Evolutionary conservation across 305 asterid genomes (phyloP).

Genomic region (Fraxinus ornus): DNA sequence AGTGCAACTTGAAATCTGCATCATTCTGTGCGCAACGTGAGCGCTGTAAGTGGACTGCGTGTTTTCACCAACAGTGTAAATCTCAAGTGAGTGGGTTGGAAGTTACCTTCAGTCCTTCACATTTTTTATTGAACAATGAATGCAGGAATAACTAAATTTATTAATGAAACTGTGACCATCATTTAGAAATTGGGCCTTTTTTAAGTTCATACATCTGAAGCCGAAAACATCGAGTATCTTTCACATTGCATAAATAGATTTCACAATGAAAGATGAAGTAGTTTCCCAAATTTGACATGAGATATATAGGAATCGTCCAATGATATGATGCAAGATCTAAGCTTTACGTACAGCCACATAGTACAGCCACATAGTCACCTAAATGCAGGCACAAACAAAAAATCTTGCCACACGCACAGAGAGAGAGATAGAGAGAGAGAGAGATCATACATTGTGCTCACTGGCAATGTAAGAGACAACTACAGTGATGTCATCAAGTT

Average conservation of each 20-base stretch:
- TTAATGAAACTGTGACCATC: neutral
- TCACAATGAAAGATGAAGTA: neutral
- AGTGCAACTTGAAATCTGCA: neutral
- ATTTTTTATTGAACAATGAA: neutral
- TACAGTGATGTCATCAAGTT: slow-evolving; percentile 92
- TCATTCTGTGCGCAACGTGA: neutral
- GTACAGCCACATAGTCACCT: neutral
- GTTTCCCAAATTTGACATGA: neutral
- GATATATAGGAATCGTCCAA: neutral
- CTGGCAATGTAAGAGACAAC: slow-evolving; percentile 77
- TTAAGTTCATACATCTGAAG: neutral
- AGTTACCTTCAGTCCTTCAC: neutral
- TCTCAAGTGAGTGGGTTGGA: neutral
- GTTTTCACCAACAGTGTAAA: neutral
- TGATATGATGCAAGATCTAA: neutral
- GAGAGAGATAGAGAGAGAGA: neutral
- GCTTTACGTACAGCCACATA: neutral
- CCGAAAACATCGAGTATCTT: neutral
- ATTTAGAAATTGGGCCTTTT: neutral
- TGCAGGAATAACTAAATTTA: neutral
- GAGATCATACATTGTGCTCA: slow-evolving; percentile 52
- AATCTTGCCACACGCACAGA: neutral
- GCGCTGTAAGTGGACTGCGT: neutral
- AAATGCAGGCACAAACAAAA: neutral
- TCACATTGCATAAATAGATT: neutral